A percentile compares a stretch with the other conserved stretches of the same genome.
Conservation (phyloP, 208 protist genomes). For the Vickermania ingenoplastis region DNA sequence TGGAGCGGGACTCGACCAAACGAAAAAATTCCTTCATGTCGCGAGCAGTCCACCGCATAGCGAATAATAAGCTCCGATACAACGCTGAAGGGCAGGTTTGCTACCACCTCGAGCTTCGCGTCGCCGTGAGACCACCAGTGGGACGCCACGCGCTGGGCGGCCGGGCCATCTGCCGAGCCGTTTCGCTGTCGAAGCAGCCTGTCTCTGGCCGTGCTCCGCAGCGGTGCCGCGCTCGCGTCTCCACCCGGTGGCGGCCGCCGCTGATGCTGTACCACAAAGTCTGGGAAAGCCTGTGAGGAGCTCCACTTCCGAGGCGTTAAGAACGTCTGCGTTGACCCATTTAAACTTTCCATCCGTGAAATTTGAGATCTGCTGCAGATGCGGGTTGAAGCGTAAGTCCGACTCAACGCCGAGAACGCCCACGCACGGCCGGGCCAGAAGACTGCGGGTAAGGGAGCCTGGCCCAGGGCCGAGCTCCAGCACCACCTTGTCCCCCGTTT, state of each 20-base stretch:
- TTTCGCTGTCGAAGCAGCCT: conserved; percentile 35
- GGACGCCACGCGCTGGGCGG: conserved; percentile 30
- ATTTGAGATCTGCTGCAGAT: conserved; percentile 70
- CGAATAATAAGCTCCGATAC: conserved; percentile 79
- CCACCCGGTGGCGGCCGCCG: conserved; percentile 7
- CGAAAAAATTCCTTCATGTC: conserved; percentile 47
- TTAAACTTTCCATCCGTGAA: conserved; percentile 81
- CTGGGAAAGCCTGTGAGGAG: conserved; percentile 43
- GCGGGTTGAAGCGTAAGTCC: conserved; percentile 70
- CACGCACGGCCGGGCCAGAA: conserved; percentile 74
- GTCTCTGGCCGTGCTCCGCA: conserved; percentile 46
- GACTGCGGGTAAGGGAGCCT: conserved; percentile 71
- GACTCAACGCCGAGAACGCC: conserved; percentile 74
- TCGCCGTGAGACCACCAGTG: conserved; percentile 76
- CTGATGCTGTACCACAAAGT: conserved; percentile 42
- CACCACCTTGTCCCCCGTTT: conserved; percentile 68
- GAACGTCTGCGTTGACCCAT: conserved; percentile 79
- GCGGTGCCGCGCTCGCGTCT: conserved; percentile 28
- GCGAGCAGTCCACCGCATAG: conserved; percentile 72
- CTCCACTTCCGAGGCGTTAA: conserved; percentile 66
- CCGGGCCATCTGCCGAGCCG: neutral
- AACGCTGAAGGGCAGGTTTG: conserved; percentile 79
- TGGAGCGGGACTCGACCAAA: conserved; percentile 81
- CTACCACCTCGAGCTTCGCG: conserved; percentile 79
- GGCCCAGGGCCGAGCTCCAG: conserved; percentile 78